phyloP scores from a whole-genome alignment of 768 basidiomycete species.

The Pilatotrama ljubarskyi region DNA sequence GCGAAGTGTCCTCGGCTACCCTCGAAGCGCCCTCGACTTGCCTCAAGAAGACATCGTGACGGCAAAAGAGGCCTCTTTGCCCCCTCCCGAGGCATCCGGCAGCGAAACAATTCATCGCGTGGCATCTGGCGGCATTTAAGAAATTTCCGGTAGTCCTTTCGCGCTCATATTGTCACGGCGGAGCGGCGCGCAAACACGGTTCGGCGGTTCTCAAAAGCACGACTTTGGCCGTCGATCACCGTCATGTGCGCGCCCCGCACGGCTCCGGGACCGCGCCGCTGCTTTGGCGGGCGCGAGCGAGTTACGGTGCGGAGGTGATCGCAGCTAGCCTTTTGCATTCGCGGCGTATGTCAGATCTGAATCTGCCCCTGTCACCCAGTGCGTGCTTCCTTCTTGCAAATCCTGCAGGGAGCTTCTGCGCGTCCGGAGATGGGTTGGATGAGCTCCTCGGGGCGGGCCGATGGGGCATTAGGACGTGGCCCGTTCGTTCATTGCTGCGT shows the following conservation, averaged over 20 bases:
- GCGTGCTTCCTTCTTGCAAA: neutral
- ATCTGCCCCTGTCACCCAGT: neutral
- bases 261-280: neutral
- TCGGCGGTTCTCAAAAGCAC: neutral
- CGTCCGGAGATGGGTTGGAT: neutral
- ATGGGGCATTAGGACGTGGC: too few species aligned
- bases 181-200: neutral
- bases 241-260: neutral
- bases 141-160: too few species aligned
- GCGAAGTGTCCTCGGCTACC: too few species aligned
- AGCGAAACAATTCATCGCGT: too few species aligned
- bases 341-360: neutral
- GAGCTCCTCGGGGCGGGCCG: neutral
- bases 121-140: too few species aligned
- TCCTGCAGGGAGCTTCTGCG: neutral
- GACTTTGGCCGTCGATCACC: neutral
- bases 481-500: too few species aligned
- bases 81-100: too few species aligned
- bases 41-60: too few species aligned
- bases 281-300: too few species aligned
- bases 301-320: neutral
- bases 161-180: too few species aligned
- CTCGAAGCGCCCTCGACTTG: too few species aligned
- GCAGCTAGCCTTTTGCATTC: conserved; percentile 1
- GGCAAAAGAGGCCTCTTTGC: too few species aligned